These are phyloP conservation scores for Coemansia sp. DNA, from an alignment of 192 early-diverging fungal genomes.

Conservation along the genomic window DNA sequence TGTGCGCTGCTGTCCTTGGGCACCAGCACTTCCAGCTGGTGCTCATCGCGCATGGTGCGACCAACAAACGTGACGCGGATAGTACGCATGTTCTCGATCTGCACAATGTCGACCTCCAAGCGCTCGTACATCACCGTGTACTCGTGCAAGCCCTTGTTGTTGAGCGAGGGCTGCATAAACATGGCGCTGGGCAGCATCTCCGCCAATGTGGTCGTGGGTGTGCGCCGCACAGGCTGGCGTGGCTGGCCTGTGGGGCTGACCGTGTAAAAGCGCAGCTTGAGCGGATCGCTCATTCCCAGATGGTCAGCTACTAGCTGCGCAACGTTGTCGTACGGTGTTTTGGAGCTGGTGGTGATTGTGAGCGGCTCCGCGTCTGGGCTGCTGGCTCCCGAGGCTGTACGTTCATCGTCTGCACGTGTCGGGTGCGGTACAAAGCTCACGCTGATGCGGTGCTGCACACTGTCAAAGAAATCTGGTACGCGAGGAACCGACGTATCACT, in stretches of 20 bases:
- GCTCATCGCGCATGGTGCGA: conserved; percentile 65
- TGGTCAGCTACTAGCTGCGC: conserved; percentile 61
- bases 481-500: conserved; percentile 10
- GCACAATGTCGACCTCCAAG: conserved; percentile 72
- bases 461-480: conserved; percentile 76
- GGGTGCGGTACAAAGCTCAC: conserved; percentile 70
- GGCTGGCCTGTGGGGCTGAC: conserved; percentile 27
- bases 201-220: conserved; percentile 51
- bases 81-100: conserved; percentile 77
- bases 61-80: conserved; percentile 71
- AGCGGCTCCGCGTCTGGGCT: conserved; percentile 17
- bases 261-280: conserved; percentile 72
- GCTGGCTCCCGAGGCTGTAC: conserved; percentile 1
- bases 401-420: conserved; percentile 19
- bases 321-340: conserved; percentile 50
- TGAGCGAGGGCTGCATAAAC: conserved; percentile 19
- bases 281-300: conserved; percentile 50
- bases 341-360: conserved; percentile 20
- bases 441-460: conserved; percentile 62
- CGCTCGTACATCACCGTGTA: conserved; percentile 77
- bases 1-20: conserved; percentile 57
- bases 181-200: conserved; percentile 54
- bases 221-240: conserved; percentile 52
- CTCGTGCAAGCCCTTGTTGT: conserved; percentile 19
- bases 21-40: conserved; percentile 66